Evolutionary conservation across 2,329 filamentous ascomycete genomes (phyloP).

Genomic region (Epichloe aotearoae): DNA sequence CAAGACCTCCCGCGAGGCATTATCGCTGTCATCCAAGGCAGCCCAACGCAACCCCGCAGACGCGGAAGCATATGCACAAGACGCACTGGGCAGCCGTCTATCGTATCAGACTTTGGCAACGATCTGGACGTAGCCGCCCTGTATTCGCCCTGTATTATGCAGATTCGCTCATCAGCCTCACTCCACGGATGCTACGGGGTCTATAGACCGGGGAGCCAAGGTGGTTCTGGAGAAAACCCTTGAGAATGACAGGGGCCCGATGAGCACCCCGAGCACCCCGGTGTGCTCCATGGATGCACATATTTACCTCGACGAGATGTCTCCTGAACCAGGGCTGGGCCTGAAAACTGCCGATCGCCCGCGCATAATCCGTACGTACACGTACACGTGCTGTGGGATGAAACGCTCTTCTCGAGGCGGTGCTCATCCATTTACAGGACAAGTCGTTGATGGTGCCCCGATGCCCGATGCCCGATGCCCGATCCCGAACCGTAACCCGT

Average conservation of each 20-base stretch:
- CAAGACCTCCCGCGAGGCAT: no score
- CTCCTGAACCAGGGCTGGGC: constrained; percentile 10
- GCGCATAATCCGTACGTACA: neutral
- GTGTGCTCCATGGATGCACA: constrained; percentile 9
- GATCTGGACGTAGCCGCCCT: constrained; percentile 20
- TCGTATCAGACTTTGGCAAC: constrained; percentile 16
- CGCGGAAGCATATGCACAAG: no score
- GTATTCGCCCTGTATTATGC: no score
- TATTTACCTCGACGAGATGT: constrained; percentile 16
- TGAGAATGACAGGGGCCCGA: neutral
- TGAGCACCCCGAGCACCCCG: constrained; percentile 11
- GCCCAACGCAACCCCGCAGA: no score
- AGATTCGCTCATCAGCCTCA: constrained; percentile 30
- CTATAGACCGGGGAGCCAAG: constrained; percentile 16
- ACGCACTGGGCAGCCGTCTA: constrained; percentile 8
- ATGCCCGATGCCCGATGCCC: no score
- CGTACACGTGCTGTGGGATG: no score
- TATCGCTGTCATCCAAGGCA: no score
- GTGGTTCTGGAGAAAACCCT: neutral
- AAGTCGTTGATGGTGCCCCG: no score
- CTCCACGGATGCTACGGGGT: constrained; percentile 30
- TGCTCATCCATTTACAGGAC: no score
- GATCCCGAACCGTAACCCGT: no score
- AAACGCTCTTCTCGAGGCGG: no score
- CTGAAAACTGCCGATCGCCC: constrained; percentile 10